These are phyloP conservation scores for Malus hybrid DNA, from an alignment of 331 rosid genomes.

Conservation along the genomic window DNA sequence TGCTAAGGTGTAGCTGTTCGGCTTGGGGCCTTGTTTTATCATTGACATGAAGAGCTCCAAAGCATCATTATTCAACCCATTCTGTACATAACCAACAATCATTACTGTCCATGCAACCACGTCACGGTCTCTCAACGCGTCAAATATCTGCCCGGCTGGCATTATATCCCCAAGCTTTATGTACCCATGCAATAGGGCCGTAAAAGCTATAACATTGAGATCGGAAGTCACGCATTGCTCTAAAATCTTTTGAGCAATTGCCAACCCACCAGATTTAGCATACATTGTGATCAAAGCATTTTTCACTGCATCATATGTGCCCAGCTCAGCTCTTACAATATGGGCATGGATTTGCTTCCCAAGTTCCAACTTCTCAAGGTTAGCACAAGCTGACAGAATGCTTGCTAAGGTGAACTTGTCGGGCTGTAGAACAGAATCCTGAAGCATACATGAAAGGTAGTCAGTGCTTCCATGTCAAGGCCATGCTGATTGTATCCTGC, in stretches of 20 bases:
- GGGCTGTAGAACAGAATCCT: constrained; percentile 39
- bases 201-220: constrained; percentile 64
- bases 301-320: constrained; percentile 33
- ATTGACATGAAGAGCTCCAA: constrained; percentile 57
- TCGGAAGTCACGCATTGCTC: constrained; percentile 31
- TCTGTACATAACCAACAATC: constrained; percentile 75
- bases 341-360: constrained; percentile 70
- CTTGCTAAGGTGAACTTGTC: constrained; percentile 73
- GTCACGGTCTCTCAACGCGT: constrained; percentile 48
- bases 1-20: constrained; percentile 68
- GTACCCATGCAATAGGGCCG: constrained; percentile 75
- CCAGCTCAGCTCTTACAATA: constrained; percentile 38
- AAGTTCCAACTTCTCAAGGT: constrained; percentile 49
- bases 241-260: constrained; percentile 45
- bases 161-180: constrained; percentile 62
- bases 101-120: constrained; percentile 86
- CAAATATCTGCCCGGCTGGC: constrained; percentile 72
- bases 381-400: constrained; percentile 69
- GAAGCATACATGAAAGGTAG: constrained; percentile 48
- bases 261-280: constrained; percentile 60
- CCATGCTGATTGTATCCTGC: constrained; percentile 57
- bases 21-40: constrained; percentile 62
- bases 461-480: constrained; percentile 47
- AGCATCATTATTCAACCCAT: constrained; percentile 54
- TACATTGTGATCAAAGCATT: constrained; percentile 78